Base-by-base conservation (phyloP, 148 eudicot species). In the Polygonum aviculare region DNA sequence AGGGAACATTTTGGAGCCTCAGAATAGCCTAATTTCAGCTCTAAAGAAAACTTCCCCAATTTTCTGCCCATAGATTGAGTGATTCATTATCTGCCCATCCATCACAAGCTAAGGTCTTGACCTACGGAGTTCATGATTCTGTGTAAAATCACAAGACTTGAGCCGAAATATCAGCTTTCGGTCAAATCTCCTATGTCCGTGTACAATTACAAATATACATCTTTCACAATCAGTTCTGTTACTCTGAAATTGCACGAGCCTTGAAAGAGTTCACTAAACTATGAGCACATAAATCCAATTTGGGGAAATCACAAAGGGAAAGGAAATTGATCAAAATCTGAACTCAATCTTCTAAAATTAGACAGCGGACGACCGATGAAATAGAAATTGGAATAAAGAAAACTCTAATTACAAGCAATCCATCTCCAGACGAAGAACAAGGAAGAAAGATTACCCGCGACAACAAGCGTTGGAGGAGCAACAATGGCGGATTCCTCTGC, bases 391-490 rank as follows among this genome's bases (percentile, higher is more conserved):
- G 63, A 67, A 67, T 15, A 67, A 67, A 33, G 72, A 15, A 67
- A 36, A 35, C 72, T 36, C 72, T 21, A 36, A 36, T 67, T 14
- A 33, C 45, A 67, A 35, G 41, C 72, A 67, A 67, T 35, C 5
- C 6, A 67, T n/a, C 41, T 67, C 72, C 69, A 1, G 7, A 51
- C 31, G 63, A 7, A 57, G 19, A 14, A 54, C 19, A 38, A 16
- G 44, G 44, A 38, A 47, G 50, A 50, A 18, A 7, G 3, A 21
- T 35, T 82, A 91, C 97, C 90, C 81, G 48, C 88, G 87, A 78
- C 98, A 93, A 77, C 98, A 95, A 38, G 85, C 98, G 75, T 89
- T 95, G 71, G 81, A 76, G 63, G 84, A 59, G 69, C 98, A 95
- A 49, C 98, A 95, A 62, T 82, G 81, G 72, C 59, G 81, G 50